phyloP scores from a whole-genome alignment of 164 flowering plant species.

The Vitis riparia region DNA sequence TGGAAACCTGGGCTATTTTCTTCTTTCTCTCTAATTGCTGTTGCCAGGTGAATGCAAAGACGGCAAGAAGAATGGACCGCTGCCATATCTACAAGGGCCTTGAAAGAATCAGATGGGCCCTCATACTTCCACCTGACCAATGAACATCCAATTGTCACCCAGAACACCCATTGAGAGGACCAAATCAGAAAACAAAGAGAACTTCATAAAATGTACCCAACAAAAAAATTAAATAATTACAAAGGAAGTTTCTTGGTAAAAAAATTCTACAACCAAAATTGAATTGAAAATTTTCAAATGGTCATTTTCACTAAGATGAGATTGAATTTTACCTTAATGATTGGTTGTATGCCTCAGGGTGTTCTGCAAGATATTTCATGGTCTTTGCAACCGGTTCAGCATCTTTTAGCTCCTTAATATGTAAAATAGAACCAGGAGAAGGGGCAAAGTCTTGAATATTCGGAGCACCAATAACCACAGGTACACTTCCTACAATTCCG shows the following conservation, averaged over 20 bases:
- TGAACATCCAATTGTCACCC: constrained; percentile 2
- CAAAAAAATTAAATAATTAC: background rate
- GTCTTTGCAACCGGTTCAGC: constrained; percentile 46
- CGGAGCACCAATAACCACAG: constrained; percentile 95
- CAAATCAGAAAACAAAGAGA: constrained; percentile 5
- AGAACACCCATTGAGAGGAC: background rate
- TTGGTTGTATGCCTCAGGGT: constrained; percentile 67
- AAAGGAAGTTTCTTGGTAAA: background rate
- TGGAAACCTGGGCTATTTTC: constrained; percentile 48
- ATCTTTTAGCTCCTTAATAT: constrained; percentile 68
- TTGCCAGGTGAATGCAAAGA: constrained; percentile 90
- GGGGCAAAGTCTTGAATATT: constrained; percentile 95
- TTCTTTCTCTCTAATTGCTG: constrained; percentile 63
- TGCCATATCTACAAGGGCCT: constrained; percentile 98
- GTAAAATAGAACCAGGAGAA: constrained; percentile 61
- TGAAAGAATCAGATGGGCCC: constrained; percentile 98
- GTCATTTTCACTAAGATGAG: background rate
- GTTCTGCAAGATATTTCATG: constrained; percentile 64
- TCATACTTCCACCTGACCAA: constrained; percentile 86
- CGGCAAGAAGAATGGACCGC: constrained; percentile 99
- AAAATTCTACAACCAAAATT: background rate
- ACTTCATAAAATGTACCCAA: background rate
- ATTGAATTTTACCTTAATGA: constrained; percentile 49
- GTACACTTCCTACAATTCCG: constrained; percentile 62
- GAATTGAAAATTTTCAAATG: background rate